Percentiles rank a stretch among this genome's conserved stretches.
These are phyloP conservation scores for Bipolaris cookei DNA, from an alignment of 2,329 filamentous ascomycete species.

Conservation along the genomic window DNA sequence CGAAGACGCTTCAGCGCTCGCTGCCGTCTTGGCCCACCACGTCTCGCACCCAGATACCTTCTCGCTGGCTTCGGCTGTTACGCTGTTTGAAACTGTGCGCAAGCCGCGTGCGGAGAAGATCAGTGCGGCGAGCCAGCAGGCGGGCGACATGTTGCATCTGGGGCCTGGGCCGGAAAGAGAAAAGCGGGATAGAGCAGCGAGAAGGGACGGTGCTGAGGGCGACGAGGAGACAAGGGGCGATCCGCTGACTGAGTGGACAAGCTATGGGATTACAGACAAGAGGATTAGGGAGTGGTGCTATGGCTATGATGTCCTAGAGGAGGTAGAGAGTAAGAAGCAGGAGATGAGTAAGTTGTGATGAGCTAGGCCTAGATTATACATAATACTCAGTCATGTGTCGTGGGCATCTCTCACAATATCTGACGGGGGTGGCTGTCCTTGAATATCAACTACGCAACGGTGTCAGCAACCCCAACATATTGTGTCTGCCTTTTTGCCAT, in stretches of 20 bases:
- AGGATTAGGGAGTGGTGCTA: background rate
- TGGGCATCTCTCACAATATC: too few species aligned
- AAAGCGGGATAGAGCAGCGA: background rate
- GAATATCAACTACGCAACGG: too few species aligned
- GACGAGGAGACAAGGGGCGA: background rate
- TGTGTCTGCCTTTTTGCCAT: too few species aligned
- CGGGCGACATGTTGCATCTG: background rate
- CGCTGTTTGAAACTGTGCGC: background rate
- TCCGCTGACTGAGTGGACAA: background rate
- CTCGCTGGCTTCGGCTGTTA: background rate
- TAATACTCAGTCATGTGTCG: too few species aligned
- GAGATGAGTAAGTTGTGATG: background rate
- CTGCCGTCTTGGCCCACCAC: background rate
- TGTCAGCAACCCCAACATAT: too few species aligned
- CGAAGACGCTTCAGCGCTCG: background rate
- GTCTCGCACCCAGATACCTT: background rate
- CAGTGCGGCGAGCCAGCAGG: background rate
- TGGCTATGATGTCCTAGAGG: background rate
- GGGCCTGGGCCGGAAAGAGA: background rate
- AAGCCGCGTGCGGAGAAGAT: background rate
- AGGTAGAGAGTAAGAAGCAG: background rate
- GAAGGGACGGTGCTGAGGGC: background rate
- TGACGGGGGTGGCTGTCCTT: too few species aligned
- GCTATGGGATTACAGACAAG: background rate
- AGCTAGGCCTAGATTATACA: too few species aligned